These are phyloP conservation scores for Davidsoniella virescens DNA, from an alignment of 2,329 filamentous ascomycete species.

Conservation along the genomic window DNA sequence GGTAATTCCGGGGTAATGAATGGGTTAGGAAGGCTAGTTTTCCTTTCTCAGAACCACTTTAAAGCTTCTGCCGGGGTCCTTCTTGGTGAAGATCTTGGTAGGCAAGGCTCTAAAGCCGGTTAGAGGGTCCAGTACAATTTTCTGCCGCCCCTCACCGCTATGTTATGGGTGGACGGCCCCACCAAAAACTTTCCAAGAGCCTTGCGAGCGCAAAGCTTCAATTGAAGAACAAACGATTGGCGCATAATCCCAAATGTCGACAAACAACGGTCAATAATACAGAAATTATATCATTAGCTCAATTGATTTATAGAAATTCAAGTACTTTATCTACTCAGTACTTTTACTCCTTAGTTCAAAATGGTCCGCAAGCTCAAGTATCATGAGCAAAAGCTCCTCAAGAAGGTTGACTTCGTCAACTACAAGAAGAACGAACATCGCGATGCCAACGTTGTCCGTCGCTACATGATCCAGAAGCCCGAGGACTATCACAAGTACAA, in stretches of 20 bases:
- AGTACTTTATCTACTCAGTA: neutral
- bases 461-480: slow-evolving; percentile 83
- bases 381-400: slow-evolving; percentile 91
- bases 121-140: neutral
- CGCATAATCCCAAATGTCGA: neutral
- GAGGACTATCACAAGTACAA: slow-evolving; percentile 63
- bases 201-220: neutral
- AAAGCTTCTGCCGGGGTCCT: neutral
- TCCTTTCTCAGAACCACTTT: neutral
- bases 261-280: neutral
- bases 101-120: neutral
- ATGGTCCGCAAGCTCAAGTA: slow-evolving; percentile 97
- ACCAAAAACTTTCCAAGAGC: slow-evolving; percentile 11
- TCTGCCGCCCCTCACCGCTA: slow-evolving; percentile 8
- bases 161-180: slow-evolving; percentile 5
- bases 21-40: neutral
- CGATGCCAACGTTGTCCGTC: slow-evolving; percentile 59
- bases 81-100: neutral
- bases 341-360: neutral
- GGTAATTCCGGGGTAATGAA: too few relatives aligned
- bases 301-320: neutral
- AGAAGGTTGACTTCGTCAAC: slow-evolving; percentile 82
- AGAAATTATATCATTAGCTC: neutral
- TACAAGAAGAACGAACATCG: slow-evolving; percentile 86
- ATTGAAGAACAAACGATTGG: neutral